Base-by-base conservation (phyloP, 2,329 filamentous ascomycete species). In the Pseudogymnoascus sp. region DNA sequence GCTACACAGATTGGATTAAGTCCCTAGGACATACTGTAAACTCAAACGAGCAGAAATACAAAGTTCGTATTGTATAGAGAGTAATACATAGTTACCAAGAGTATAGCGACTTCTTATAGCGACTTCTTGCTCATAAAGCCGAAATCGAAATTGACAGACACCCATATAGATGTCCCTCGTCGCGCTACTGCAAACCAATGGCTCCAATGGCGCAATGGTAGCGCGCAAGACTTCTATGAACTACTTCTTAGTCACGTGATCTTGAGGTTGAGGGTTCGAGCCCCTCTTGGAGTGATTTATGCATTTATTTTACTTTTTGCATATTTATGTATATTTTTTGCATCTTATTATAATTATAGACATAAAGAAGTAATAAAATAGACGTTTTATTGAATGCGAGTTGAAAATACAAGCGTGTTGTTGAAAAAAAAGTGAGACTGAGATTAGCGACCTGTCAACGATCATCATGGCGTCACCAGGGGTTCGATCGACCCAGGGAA, bases 131-230 rank as follows among this genome's bases (percentile, higher is more conserved):
- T 19, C 19, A 19, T 19, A 19, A 19, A 19, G 19, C 19, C 19
- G 19, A 19, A 19, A 19, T 2, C 19, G 19, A 19, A 19, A 19
- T 19, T 2, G 19, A 19, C 19, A 19, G 19, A 19, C 19, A 19
- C 19, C 29, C 29, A 31, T 31, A 52, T 49, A 52, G 45, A 16
- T 7, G 7, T 29, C 26, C 26, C 26, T 52, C 26, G 14, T 52
- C 45, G 23, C 45, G 45, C 45, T 52, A 52, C 45, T 31, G 45
- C 45, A 52, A 31, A 16, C 45, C 23, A 52, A 19, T 29, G 29
- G 45, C 45, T 52, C 45, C 45, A 52, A 52, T 52, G 45, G 45
- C 45, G 45, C 45, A 52, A 52, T 52, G 45, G 45, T 52, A 52
- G 45, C 45, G 45, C 45, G 45, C 45, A 52, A 52, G 45, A 52